Conservation (phyloP, 2,329 filamentous ascomycete species). For the Ophiostoma sp. region DNA sequence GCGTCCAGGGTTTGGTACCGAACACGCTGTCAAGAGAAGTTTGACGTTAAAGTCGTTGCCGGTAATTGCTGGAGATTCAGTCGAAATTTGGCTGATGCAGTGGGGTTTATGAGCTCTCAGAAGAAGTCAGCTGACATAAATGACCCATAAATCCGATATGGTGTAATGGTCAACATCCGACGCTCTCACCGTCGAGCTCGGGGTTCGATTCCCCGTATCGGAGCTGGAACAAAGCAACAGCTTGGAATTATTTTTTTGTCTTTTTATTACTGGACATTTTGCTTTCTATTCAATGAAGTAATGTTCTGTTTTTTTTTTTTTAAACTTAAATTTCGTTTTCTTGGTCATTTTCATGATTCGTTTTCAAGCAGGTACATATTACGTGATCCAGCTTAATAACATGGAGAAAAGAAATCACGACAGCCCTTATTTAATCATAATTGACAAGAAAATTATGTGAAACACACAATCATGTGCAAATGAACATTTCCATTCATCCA, state of each 20-base stretch:
- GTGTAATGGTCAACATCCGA: constrained; percentile 11
- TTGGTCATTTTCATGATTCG: not conserved
- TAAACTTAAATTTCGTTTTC: not conserved
- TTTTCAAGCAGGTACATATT: too few relatives aligned
- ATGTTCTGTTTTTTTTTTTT: not conserved
- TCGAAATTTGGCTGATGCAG: not conserved
- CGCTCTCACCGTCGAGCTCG: constrained; percentile 4
- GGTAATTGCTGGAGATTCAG: not conserved
- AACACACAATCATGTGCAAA: too few relatives aligned
- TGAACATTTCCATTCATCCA: too few relatives aligned
- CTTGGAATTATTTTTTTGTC: not conserved
- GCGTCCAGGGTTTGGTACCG: not conserved
- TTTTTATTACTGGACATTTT: not conserved
- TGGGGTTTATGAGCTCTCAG: not conserved
- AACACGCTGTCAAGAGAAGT: not conserved
- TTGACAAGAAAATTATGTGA: too few relatives aligned
- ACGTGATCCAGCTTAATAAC: too few relatives aligned
- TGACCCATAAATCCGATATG: not conserved
- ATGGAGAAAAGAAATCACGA: too few relatives aligned
- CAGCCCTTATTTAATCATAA: too few relatives aligned
- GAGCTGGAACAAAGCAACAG: not conserved
- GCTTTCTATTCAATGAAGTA: not conserved
- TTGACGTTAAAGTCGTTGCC: not conserved
- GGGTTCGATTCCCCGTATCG: constrained; percentile 10
- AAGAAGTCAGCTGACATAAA: not conserved